phyloP scores from a whole-genome alignment of 306 rosid species.

The Malus sieversii region DNA sequence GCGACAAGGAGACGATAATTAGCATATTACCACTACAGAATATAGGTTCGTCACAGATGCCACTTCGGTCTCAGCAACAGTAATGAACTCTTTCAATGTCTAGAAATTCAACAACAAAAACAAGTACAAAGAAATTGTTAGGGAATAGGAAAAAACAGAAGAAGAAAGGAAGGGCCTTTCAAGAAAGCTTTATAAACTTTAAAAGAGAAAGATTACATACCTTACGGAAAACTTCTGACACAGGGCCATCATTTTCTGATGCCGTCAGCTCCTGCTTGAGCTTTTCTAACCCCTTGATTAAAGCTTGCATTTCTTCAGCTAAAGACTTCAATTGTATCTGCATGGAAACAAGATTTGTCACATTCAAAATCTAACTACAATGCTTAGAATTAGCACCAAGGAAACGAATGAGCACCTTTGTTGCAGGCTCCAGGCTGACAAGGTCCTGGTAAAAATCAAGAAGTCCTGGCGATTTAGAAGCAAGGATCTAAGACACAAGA shows the following conservation, averaged over 20 bases:
- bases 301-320: slow-evolving; percentile 99
- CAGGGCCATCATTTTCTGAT: slow-evolving; percentile 88
- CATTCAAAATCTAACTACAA: slow-evolving; percentile 1
- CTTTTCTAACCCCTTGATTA: slow-evolving; percentile 82
- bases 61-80: slow-evolving; percentile 71
- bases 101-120: slow-evolving; percentile 22
- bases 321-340: slow-evolving; percentile 98
- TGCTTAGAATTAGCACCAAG: slow-evolving; percentile 2
- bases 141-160: background rate
- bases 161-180: background rate
- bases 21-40: slow-evolving; percentile 67
- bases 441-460: slow-evolving; percentile 85
- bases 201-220: slow-evolving; percentile 30
- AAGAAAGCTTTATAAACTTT: background rate
- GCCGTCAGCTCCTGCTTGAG: slow-evolving; percentile 83
- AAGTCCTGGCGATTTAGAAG: slow-evolving; percentile 72
- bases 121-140: slow-evolving; percentile 15
- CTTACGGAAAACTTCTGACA: slow-evolving; percentile 68
- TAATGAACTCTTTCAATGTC: slow-evolving; percentile 72
- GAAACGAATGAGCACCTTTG: slow-evolving; percentile 52
- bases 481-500: slow-evolving; percentile 53
- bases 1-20: slow-evolving; percentile 7
- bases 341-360: slow-evolving; percentile 24
- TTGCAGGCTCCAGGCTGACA: slow-evolving; percentile 68
- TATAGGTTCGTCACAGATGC: slow-evolving; percentile 66